Evolutionary conservation across 2,329 filamentous ascomycete species (phyloP).

Genomic region (Fusarium vanettenii): DNA sequence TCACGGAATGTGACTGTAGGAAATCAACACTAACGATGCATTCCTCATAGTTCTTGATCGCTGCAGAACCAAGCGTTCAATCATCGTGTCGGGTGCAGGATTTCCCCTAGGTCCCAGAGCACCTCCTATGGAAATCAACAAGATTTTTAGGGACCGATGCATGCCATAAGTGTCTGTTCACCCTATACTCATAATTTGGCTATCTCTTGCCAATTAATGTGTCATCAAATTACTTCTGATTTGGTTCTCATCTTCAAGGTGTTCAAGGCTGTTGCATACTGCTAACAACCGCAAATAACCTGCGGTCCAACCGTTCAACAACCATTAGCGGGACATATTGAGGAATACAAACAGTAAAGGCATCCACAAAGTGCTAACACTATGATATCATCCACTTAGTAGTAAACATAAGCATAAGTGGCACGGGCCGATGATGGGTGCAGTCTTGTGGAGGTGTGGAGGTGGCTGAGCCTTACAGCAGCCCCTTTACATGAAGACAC

Average conservation of each 20-base stretch:
- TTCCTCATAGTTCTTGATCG: background rate
- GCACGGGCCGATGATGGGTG: background rate
- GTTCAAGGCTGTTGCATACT: background rate
- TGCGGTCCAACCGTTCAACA: background rate
- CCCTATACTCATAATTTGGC: background rate
- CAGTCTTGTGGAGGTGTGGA: background rate
- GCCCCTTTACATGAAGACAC: background rate
- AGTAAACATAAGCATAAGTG: background rate
- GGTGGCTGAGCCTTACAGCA: background rate
- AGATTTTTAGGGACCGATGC: background rate
- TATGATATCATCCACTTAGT: background rate
- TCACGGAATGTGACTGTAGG: background rate
- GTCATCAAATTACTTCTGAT: background rate
- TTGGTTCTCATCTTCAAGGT: background rate
- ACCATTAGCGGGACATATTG: background rate
- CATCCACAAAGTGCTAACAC: accelerated
- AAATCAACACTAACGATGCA: background rate
- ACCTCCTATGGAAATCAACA: background rate
- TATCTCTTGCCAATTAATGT: accelerated
- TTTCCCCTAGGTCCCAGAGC: background rate
- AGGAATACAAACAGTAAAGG: background rate
- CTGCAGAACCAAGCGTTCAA: background rate
- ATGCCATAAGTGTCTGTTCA: background rate
- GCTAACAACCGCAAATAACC: background rate
- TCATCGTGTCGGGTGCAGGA: background rate